phyloP scores from a whole-genome alignment of 2,329 filamentous ascomycete genomes.

The Aspergillus pseudoglaucus region DNA sequence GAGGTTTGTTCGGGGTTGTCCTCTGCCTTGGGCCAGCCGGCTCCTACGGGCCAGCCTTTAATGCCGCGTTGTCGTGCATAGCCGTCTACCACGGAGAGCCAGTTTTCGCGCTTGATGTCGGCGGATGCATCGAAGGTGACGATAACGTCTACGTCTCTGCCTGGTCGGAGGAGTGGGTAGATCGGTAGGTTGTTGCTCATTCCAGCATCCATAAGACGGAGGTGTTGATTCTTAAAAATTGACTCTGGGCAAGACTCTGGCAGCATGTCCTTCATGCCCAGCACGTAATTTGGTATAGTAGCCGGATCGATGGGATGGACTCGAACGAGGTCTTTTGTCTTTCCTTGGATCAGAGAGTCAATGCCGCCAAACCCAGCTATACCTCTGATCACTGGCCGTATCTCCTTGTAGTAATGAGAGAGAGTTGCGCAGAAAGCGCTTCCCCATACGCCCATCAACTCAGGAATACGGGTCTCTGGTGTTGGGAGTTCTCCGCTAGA shows the following conservation, averaged over 20 bases:
- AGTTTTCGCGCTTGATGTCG: conserved; percentile 90
- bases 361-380: conserved; percentile 69
- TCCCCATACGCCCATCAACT: conserved; percentile 91
- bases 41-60: conserved; percentile 88
- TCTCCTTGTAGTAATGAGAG: conserved; percentile 91
- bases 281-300: conserved; percentile 79
- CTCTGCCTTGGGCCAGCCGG: conserved; percentile 75
- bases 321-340: conserved; percentile 77
- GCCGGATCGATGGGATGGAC: conserved; percentile 94
- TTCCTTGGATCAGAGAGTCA: conserved; percentile 74
- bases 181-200: conserved; percentile 99
- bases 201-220: conserved; percentile 89
- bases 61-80: conserved; percentile 86
- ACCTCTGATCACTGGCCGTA: conserved; percentile 72
- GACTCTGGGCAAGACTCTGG: conserved; percentile 71
- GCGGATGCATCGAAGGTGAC: conserved; percentile 92
- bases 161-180: conserved; percentile 84
- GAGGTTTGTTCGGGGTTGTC: conserved; percentile 56
- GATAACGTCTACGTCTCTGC: conserved; percentile 80
- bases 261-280: conserved; percentile 70
- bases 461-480: conserved; percentile 75
- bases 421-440: conserved; percentile 94
- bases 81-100: conserved; percentile 86
- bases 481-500: conserved; percentile 61
- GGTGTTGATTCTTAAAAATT: conserved; percentile 63